A percentile compares a stretch with the other conserved stretches of the same genome.
Conservation (phyloP, 129 eudicot species). For the Artemisia argyi region DNA sequence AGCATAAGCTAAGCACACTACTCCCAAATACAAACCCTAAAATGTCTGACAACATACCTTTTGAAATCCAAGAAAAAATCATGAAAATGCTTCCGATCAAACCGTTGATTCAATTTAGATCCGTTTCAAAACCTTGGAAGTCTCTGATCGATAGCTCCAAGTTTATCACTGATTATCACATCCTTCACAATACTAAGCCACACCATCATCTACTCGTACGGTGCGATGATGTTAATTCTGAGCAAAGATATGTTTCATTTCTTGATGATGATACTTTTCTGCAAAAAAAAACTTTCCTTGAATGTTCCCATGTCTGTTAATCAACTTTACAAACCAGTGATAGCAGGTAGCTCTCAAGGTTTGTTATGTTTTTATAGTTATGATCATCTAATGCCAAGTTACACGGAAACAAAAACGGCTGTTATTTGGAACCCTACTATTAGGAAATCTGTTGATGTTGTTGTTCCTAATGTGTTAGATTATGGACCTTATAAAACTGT, state of each 20-base stretch:
- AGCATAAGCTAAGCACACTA: too few relatives aligned
- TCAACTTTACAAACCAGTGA: background rate
- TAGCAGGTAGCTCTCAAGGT: background rate
- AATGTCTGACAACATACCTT: too few relatives aligned
- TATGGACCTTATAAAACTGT: background rate
- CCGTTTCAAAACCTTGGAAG: too few relatives aligned
- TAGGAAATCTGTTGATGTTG: background rate
- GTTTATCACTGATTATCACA: too few relatives aligned
- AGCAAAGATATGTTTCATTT: background rate
- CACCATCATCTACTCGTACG: too few relatives aligned
- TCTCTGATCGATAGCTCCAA: too few relatives aligned
- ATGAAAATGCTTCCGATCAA: too few relatives aligned
- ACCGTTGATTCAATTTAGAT: too few relatives aligned
- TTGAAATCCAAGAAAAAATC: too few relatives aligned
- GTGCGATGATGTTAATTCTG: background rate
- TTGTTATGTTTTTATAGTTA: background rate
- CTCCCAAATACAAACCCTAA: too few relatives aligned
- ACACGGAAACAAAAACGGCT: background rate
- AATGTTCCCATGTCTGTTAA: background rate
- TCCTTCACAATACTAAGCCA: too few relatives aligned
- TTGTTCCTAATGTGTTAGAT: background rate
- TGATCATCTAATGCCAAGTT: background rate
- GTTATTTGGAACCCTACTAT: background rate
- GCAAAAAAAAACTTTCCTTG: background rate
- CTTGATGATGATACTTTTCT: background rate